Evolutionary conservation across 1,284 basidiomycete species (phyloP).

Genomic region (Entoloma clypeatum): DNA sequence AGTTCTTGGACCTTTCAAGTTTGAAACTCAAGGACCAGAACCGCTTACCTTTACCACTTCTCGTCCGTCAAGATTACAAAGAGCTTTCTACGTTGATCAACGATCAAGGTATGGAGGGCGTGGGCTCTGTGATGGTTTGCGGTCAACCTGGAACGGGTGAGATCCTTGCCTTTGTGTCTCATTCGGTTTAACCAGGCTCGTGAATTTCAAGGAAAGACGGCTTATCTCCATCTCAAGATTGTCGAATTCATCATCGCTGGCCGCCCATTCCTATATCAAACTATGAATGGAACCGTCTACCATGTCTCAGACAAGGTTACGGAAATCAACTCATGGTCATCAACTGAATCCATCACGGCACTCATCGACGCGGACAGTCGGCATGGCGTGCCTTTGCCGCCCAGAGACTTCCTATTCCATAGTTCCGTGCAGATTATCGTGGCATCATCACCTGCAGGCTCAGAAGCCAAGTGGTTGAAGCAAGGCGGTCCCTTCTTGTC

Average conservation of each 20-base stretch:
- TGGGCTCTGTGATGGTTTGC: constrained; percentile 2
- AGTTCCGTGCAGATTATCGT: constrained; percentile 7
- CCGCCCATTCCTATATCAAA: constrained; percentile 9
- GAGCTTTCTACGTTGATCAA: constrained; percentile 2
- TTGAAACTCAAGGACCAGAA: constrained; percentile 4
- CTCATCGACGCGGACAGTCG: constrained; percentile 8
- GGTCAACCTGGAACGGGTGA: constrained; percentile 14
- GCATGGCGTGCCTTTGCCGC: background rate
- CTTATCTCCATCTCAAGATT: constrained; percentile 9
- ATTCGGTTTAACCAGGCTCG: constrained; percentile 1
- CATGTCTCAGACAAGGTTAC: constrained; percentile 1
- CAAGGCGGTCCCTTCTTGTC: background rate
- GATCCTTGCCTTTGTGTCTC: constrained; percentile 6
- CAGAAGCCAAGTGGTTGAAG: constrained; percentile 11
- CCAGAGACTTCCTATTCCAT: constrained; percentile 4
- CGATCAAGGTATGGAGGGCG: background rate
- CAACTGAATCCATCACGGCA: constrained; percentile 4
- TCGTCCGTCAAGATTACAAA: constrained; percentile 6
- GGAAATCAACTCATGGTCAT: constrained; percentile 5
- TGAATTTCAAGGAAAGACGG: constrained; percentile 8
- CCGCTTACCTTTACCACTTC: constrained; percentile 6
- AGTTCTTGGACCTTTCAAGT: constrained; percentile 6
- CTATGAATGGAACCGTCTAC: constrained; percentile 2
- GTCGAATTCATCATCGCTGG: constrained; percentile 6
- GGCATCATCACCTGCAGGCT: constrained; percentile 12